phyloP scores from a whole-genome alignment of 176 grass and related monocot species.

The Otatea glauca region DNA sequence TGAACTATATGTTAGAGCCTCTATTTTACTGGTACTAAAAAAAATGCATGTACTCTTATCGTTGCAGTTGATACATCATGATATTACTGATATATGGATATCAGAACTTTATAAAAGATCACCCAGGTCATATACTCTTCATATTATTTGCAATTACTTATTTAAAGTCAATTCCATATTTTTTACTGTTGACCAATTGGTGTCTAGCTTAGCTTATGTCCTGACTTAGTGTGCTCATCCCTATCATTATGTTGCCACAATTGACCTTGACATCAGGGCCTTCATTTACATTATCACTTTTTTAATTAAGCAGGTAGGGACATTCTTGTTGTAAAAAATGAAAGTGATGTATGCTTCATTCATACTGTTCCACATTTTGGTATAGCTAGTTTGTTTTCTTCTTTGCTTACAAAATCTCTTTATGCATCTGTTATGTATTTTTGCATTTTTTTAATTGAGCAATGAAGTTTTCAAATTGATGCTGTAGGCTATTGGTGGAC shows the following conservation, averaged over 20 bases:
- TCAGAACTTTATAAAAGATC: constrained; percentile 14
- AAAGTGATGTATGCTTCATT: not conserved
- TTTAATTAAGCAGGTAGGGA: constrained; percentile 8
- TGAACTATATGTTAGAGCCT: constrained; percentile 4
- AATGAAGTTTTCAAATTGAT: constrained; percentile 30
- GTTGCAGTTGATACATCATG: not conserved
- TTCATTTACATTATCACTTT: constrained; percentile 22
- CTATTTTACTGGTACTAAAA: constrained; percentile 3
- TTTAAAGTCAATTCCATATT: not conserved
- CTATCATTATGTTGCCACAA: constrained; percentile 2
- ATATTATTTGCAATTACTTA: not conserved
- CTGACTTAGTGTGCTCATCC: not conserved
- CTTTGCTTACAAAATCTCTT: constrained; percentile 32
- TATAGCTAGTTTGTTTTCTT: constrained; percentile 10
- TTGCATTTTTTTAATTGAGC: constrained; percentile 30
- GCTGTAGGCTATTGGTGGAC: constrained; percentile 42
- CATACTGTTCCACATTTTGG: constrained; percentile 29
- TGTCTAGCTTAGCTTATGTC: constrained; percentile 33
- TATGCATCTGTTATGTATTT: constrained; percentile 28
- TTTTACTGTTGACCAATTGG: not conserved
- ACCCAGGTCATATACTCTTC: constrained; percentile 1
- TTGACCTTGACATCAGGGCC: not conserved
- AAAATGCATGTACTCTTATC: not conserved
- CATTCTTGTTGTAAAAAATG: constrained; percentile 25
- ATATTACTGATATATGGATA: not conserved